These are phyloP conservation scores for Cystobasidium tubakii DNA, from an alignment of 768 basidiomycete genomes.

Conservation along the genomic window DNA sequence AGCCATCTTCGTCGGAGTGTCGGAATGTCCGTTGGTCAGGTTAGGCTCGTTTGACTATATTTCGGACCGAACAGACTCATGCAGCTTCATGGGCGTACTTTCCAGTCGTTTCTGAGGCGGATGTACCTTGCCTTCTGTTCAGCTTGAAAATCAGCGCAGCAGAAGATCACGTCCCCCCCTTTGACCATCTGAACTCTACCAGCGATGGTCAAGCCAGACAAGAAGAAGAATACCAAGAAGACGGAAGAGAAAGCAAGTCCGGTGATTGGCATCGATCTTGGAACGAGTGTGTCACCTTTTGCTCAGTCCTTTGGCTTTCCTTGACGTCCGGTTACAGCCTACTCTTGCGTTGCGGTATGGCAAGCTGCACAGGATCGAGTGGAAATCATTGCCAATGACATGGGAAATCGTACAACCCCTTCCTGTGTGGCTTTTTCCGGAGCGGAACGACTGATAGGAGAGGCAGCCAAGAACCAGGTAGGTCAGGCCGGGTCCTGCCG, in stretches of 20 bases:
- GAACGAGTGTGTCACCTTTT: neutral
- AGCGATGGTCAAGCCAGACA: neutral
- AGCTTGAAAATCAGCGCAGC: too few species aligned
- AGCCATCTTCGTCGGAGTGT: too few species aligned
- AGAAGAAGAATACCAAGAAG: neutral
- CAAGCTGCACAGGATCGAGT: conserved; percentile 88
- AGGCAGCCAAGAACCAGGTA: conserved; percentile 97
- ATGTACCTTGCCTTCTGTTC: too few species aligned
- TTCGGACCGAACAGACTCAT: too few species aligned
- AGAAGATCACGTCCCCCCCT: neutral
- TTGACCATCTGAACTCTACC: neutral
- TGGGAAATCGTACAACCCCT: conserved; percentile 54
- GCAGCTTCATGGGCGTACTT: too few species aligned
- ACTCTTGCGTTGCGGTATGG: conserved; percentile 99
- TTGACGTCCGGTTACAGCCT: conserved; percentile 57
- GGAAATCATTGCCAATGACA: conserved; percentile 57
- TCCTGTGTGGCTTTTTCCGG: conserved; percentile 55
- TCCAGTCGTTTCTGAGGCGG: too few species aligned
- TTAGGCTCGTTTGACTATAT: too few species aligned
- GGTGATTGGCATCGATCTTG: neutral
- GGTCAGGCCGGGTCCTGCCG: neutral
- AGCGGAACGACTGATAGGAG: conserved; percentile 88
- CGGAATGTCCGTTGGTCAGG: too few species aligned
- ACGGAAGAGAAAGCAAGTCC: conserved; percentile 3
- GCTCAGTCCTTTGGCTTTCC: neutral